Evolutionary conservation across 768 basidiomycete species (phyloP).

Genomic region (Coprinellus micaceus): DNA sequence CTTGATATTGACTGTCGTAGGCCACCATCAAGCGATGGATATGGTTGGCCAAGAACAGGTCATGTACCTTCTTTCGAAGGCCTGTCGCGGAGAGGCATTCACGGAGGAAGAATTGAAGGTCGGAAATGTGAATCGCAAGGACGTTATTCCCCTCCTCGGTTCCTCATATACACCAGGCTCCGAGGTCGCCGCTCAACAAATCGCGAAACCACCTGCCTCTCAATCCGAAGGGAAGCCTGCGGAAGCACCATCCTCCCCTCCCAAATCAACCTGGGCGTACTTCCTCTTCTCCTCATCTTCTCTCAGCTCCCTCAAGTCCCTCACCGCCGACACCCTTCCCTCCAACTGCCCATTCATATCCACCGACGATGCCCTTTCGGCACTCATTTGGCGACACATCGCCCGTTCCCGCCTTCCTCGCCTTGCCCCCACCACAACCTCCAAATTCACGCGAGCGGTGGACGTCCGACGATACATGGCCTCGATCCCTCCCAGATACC

Average conservation of each 20-base stretch:
- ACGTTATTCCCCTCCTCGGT: slow-evolving; percentile 19
- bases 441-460: slow-evolving; percentile 23
- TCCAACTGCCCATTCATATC: slow-evolving; percentile 18
- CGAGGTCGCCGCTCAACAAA: slow-evolving; percentile 7
- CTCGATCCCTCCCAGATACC: slow-evolving; percentile 18
- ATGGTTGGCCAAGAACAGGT: slow-evolving; percentile 24
- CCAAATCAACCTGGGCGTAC: slow-evolving; percentile 15
- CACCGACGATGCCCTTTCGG: slow-evolving; percentile 25
- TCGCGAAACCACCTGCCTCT: slow-evolving; percentile 2
- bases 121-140: slow-evolving; percentile 17
- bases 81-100: slow-evolving; percentile 20
- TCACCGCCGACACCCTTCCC: slow-evolving; percentile 15
- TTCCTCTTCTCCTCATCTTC: slow-evolving; percentile 15
- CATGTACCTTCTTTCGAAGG: slow-evolving; percentile 21
- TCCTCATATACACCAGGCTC: slow-evolving; percentile 5
- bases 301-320: slow-evolving; percentile 18
- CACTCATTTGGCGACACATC: slow-evolving; percentile 26
- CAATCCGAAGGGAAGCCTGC: neutral
- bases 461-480: slow-evolving; percentile 22
- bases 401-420: slow-evolving; percentile 23
- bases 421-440: slow-evolving; percentile 5
- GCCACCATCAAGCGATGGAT: slow-evolving; percentile 24
- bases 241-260: too few relatives aligned
- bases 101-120: slow-evolving; percentile 16
- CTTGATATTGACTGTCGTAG: slow-evolving; percentile 23